phyloP scores from a whole-genome alignment of 73 alveolate genomes.

The Tetrahymena malaccensis region DNA sequence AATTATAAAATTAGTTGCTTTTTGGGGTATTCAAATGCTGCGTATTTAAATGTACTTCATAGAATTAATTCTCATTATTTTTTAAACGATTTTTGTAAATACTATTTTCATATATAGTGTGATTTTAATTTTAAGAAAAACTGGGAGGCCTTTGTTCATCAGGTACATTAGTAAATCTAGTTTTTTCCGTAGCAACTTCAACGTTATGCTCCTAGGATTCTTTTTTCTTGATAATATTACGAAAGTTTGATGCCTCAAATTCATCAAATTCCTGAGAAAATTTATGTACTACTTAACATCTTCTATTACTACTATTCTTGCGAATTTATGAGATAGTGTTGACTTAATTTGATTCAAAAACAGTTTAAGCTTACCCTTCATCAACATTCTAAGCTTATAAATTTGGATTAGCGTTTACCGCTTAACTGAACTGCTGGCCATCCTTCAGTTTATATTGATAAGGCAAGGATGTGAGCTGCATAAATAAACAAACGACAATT shows the following conservation, averaged over 20 bases:
- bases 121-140: background rate
- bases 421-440: background rate
- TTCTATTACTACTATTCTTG: background rate
- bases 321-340: background rate
- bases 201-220: background rate
- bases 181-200: background rate
- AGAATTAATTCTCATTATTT: background rate
- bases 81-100: background rate
- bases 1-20: background rate
- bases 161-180: background rate
- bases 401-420: background rate
- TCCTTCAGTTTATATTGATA: background rate
- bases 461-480: background rate
- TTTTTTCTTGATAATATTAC: background rate
- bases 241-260: background rate
- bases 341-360: background rate
- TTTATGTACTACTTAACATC: background rate
- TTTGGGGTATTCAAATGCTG: background rate
- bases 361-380: background rate
- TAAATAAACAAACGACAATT: no score
- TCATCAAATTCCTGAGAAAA: background rate
- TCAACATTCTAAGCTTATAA: background rate
- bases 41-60: background rate
- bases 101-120: background rate
- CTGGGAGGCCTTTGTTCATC: background rate